A percentile compares a stretch with the other conserved stretches of the same genome.
Evolutionary conservation across 2,329 filamentous ascomycete species (phyloP).

Genomic region (Lasiodiplodia citricola): DNA sequence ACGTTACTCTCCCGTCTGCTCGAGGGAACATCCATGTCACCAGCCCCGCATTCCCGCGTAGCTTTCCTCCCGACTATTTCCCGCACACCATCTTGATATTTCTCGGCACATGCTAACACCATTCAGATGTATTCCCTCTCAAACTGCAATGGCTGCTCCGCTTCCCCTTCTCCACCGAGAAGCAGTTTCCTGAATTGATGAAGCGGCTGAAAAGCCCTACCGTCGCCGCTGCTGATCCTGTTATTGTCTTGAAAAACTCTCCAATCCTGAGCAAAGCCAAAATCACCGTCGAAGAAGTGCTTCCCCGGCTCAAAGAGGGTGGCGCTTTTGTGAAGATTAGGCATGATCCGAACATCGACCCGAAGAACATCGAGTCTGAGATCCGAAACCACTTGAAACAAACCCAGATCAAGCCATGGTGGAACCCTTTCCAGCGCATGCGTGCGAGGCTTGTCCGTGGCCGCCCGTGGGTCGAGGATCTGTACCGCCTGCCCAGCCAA

Average conservation of each 20-base stretch:
- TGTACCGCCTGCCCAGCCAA: slow-evolving; percentile 79
- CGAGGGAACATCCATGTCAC: not conserved
- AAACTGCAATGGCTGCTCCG: slow-evolving; percentile 69
- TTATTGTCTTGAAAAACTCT: slow-evolving; percentile 46
- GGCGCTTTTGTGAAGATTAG: slow-evolving; percentile 91
- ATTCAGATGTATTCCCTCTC: slow-evolving; percentile 79
- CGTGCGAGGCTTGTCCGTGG: slow-evolving; percentile 76
- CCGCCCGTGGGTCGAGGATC: slow-evolving; percentile 90
- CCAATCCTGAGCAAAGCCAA: slow-evolving; percentile 62
- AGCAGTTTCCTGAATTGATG: slow-evolving; percentile 55
- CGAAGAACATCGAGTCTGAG: slow-evolving; percentile 63
- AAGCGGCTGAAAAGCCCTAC: slow-evolving; percentile 58
- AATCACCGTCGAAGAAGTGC: slow-evolving; percentile 77
- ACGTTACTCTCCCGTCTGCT: not conserved
- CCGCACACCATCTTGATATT: not conserved
- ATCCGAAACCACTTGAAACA: slow-evolving; percentile 69
- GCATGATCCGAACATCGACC: slow-evolving; percentile 54
- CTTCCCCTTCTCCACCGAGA: slow-evolving; percentile 55
- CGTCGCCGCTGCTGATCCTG: slow-evolving; percentile 61
- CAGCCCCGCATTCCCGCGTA: not conserved
- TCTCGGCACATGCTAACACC: not conserved
- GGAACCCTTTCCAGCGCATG: slow-evolving; percentile 77
- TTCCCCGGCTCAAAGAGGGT: slow-evolving; percentile 87
- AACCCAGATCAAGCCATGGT: slow-evolving; percentile 83
- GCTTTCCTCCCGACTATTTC: not conserved